These are phyloP conservation scores for Ustilago hordei DNA, from an alignment of 1,284 basidiomycete genomes.

Conservation along the genomic window DNA sequence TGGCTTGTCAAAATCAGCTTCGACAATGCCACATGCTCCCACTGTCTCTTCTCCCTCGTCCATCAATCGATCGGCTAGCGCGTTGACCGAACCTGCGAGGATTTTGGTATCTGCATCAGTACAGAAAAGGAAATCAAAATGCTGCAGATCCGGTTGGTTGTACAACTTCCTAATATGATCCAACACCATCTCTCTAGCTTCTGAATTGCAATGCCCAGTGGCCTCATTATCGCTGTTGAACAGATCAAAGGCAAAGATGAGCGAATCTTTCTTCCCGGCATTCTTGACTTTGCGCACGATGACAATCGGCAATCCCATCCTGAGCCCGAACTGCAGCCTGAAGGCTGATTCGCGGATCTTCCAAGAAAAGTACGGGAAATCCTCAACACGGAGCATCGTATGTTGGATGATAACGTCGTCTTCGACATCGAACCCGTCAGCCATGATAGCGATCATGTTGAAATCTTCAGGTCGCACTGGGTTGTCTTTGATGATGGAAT, in stretches of 20 bases:
- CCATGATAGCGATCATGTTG: constrained; percentile 40
- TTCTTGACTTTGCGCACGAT: constrained; percentile 39
- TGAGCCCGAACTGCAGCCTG: constrained; percentile 29
- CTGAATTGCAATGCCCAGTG: constrained; percentile 26
- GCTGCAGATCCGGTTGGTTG: constrained; percentile 22
- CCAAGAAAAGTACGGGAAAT: constrained; percentile 39
- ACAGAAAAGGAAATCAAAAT: constrained; percentile 37
- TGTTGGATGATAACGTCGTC: constrained; percentile 31
- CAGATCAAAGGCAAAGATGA: constrained; percentile 42
- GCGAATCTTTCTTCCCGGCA: constrained; percentile 43
- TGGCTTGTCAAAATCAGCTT: constrained; percentile 29
- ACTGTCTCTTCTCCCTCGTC: constrained; percentile 34
- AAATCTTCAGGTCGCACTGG: constrained; percentile 20
- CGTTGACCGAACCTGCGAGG: constrained; percentile 27
- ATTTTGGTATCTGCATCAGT: constrained; percentile 45
- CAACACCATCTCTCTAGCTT: constrained; percentile 28
- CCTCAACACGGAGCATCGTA: constrained; percentile 17
- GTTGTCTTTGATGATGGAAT: constrained; percentile 41
- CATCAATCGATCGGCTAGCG: constrained; percentile 27
- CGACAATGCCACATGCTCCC: constrained; percentile 35
- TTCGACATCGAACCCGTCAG: constrained; percentile 40
- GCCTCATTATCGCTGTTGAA: constrained; percentile 43
- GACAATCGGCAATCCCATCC: constrained; percentile 27
- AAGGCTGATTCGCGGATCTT: constrained; percentile 38
- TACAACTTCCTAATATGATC: constrained; percentile 26